Evolutionary conservation across 2,329 filamentous ascomycete species (phyloP).

Genomic region (Metarhizium sp.): DNA sequence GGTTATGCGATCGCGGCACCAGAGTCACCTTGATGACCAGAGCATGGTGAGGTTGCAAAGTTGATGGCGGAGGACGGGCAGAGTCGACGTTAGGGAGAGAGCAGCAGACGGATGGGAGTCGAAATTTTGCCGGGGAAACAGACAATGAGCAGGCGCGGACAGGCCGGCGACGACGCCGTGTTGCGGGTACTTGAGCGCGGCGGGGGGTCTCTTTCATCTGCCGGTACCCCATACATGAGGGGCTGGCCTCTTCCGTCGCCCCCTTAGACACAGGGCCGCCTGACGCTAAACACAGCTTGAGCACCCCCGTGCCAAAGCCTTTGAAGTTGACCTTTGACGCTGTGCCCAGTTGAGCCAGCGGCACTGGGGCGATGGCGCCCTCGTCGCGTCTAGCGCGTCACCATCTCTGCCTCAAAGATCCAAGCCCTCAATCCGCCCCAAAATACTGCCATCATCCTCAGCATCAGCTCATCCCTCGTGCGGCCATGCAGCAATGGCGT

Average conservation of each 20-base stretch:
- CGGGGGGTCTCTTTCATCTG: no score
- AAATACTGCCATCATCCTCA: neutral
- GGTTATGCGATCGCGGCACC: slow-evolving; percentile 32
- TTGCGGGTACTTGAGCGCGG: no score
- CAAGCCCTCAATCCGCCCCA: slow-evolving; percentile 1
- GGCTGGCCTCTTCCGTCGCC: no score
- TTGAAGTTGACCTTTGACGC: neutral
- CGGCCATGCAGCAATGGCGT: slow-evolving; percentile 46
- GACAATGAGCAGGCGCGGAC: no score
- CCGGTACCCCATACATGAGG: no score
- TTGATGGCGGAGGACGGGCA: slow-evolving; percentile 27
- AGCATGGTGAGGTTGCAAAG: slow-evolving; percentile 28
- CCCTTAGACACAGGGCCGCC: no score
- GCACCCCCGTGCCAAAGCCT: no score
- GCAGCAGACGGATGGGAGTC: slow-evolving; percentile 23
- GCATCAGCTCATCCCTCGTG: slow-evolving; percentile 10
- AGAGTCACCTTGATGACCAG: slow-evolving; percentile 33
- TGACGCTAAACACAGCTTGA: no score
- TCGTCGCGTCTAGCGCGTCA: slow-evolving; percentile 17
- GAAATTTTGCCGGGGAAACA: slow-evolving; percentile 19
- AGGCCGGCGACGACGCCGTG: no score
- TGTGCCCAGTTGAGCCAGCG: neutral
- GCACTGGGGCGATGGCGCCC: neutral
- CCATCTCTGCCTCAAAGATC: neutral
- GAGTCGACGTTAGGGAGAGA: slow-evolving; percentile 16